Evolutionary conservation across 106 monocot species (phyloP).

Genomic region (Amphibolis antarctica): DNA sequence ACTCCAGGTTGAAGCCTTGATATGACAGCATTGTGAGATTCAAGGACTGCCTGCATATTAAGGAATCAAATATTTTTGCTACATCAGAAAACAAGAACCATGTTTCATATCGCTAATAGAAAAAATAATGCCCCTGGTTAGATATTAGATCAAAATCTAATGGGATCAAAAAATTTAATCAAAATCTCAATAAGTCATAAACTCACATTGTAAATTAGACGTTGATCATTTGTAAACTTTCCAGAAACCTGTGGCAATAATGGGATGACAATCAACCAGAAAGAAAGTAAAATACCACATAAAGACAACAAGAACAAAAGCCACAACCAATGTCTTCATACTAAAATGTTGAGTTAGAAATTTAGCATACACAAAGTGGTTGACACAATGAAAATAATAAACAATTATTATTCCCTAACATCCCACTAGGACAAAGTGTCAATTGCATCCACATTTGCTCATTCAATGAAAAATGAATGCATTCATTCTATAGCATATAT

Average conservation of each 20-base stretch:
- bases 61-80: neutral
- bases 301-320: too few species aligned
- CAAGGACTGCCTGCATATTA: slow-evolving; percentile 64
- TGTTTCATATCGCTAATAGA: neutral
- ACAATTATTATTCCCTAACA: too few species aligned
- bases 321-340: too few species aligned
- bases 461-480: too few species aligned
- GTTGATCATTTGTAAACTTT: slow-evolving; percentile 72
- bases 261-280: neutral
- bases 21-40: slow-evolving; percentile 80
- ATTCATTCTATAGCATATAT: neutral
- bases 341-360: too few species aligned
- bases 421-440: neutral
- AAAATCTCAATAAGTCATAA: neutral
- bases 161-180: neutral
- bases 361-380: too few species aligned
- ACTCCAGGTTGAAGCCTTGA: slow-evolving; percentile 72
- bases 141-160: too few species aligned
- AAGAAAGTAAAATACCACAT: too few species aligned
- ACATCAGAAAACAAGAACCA: neutral
- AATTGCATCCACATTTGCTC: neutral
- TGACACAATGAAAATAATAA: too few species aligned
- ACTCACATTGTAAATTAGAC: slow-evolving; percentile 80
- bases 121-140: neutral
- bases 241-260: slow-evolving; percentile 52